Evolutionary conservation across 257 asterid genomes (phyloP).

Genomic region (Gardenia jasminoides): DNA sequence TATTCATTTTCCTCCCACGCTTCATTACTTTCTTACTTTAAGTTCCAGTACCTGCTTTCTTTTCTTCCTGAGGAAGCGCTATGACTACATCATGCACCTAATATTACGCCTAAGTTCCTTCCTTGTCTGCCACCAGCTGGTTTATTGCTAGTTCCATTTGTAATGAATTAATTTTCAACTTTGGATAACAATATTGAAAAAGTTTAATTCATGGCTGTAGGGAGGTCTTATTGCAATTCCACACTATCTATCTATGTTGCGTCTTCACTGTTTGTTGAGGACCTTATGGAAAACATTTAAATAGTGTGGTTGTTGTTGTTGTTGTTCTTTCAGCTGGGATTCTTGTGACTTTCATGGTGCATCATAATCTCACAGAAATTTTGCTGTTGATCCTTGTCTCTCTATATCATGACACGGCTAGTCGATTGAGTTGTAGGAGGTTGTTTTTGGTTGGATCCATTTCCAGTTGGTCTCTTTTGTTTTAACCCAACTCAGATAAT

Average conservation of each 20-base stretch:
- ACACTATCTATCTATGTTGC: too few species aligned
- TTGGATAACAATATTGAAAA: too few species aligned
- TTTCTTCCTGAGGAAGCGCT: not conserved
- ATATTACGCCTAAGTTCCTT: not conserved
- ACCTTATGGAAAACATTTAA: not conserved
- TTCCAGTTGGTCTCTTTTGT: not conserved
- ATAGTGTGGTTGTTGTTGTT: too few species aligned
- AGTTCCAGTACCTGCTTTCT: not conserved
- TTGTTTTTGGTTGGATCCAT: not conserved
- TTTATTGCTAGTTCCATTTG: too few species aligned
- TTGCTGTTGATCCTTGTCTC: not conserved
- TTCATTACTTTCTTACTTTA: conserved; percentile 15
- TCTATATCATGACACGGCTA: not conserved
- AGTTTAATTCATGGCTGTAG: too few species aligned
- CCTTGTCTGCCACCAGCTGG: too few species aligned
- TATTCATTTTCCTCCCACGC: not conserved
- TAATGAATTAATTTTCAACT: too few species aligned
- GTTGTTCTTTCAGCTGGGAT: not conserved
- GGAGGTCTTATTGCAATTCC: not conserved
- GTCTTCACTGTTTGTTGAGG: not conserved
- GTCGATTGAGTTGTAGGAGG: too few species aligned
- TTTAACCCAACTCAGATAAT: too few species aligned
- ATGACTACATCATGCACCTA: not conserved
- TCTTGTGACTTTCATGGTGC: not conserved
- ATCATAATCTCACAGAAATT: not conserved